Conservation (phyloP, 208 protist species). For the Leishmania major region DNA sequence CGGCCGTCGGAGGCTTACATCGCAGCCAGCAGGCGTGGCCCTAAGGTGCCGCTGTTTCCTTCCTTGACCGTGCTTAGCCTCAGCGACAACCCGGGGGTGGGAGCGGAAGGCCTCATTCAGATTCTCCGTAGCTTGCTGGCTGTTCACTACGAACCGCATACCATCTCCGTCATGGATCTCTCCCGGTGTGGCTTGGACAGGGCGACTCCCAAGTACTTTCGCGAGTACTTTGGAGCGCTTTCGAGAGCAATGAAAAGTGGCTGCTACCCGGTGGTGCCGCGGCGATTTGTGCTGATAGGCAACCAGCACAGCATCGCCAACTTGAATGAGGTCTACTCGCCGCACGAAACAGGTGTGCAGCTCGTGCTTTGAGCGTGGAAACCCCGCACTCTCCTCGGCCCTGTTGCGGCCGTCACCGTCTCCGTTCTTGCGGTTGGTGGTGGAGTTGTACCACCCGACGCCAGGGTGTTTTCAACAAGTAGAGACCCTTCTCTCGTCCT, state of each 20-base stretch:
- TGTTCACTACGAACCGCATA: slow-evolving; percentile 47
- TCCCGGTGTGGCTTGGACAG: slow-evolving; percentile 71
- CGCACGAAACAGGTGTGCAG: slow-evolving; percentile 15
- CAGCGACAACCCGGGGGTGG: slow-evolving; percentile 77
- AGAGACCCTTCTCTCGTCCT: neutral
- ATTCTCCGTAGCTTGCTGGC: slow-evolving; percentile 69
- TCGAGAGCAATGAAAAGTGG: slow-evolving; percentile 20
- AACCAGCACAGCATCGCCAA: slow-evolving; percentile 53
- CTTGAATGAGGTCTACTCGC: slow-evolving; percentile 12
- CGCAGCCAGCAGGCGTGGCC: slow-evolving; percentile 30
- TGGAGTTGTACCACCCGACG: too few relatives aligned
- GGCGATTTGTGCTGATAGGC: slow-evolving; percentile 64
- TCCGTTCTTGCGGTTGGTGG: neutral
- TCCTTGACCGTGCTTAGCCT: slow-evolving; percentile 70
- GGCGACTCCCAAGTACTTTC: slow-evolving; percentile 29
- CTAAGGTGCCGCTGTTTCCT: slow-evolving; percentile 59
- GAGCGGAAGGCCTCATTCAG: slow-evolving; percentile 48
- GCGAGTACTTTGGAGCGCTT: slow-evolving; percentile 59
- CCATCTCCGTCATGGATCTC: slow-evolving; percentile 65
- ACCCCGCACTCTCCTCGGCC: neutral
- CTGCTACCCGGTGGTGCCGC: slow-evolving; percentile 41
- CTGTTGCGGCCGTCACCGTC: neutral
- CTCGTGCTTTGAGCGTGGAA: slow-evolving; percentile 27
- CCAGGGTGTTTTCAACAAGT: neutral
- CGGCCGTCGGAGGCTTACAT: slow-evolving; percentile 42